Percentiles rank a stretch among this genome's conserved stretches.
These are phyloP conservation scores for Leishmania mexicana DNA, from an alignment of 208 protist species.

Conservation along the genomic window DNA sequence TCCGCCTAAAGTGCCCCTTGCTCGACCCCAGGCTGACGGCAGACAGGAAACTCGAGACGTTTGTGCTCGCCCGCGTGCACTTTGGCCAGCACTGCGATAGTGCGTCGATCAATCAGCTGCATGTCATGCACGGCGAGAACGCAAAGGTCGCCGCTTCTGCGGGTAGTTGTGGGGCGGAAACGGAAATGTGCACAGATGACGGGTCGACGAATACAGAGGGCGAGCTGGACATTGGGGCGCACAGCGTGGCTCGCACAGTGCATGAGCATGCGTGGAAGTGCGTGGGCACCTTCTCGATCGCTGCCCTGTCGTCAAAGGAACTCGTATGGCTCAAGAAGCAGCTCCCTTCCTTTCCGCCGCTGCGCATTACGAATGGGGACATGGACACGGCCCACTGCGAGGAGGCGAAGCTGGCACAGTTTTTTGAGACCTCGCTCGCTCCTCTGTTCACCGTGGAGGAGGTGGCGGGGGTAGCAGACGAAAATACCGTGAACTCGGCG, in stretches of 20 bases:
- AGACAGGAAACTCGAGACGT: slow-evolving; percentile 70
- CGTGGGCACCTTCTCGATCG: slow-evolving; percentile 42
- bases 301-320: slow-evolving; percentile 43
- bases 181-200: not conserved
- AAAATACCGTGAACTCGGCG: not conserved
- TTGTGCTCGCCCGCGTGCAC: slow-evolving; percentile 56
- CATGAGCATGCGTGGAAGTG: slow-evolving; percentile 32
- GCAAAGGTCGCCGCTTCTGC: not conserved
- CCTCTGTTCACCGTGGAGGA: slow-evolving; percentile 42
- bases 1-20: slow-evolving; percentile 53
- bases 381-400: slow-evolving; percentile 36
- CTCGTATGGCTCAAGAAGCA: slow-evolving; percentile 75
- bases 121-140: slow-evolving; percentile 1
- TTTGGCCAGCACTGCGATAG: slow-evolving; percentile 41
- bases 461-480: not conserved
- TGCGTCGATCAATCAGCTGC: slow-evolving; percentile 22
- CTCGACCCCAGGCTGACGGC: slow-evolving; percentile 31
- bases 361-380: slow-evolving; percentile 55
- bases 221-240: not conserved
- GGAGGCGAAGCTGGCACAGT: slow-evolving; percentile 20
- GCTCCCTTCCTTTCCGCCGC: slow-evolving; percentile 40
- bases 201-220: not conserved
- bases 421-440: slow-evolving; percentile 36
- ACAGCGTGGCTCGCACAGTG: not conserved
- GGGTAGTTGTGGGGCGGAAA: not conserved